Base-by-base conservation (phyloP, 768 basidiomycete genomes). In the Lentinula sp. region DNA sequence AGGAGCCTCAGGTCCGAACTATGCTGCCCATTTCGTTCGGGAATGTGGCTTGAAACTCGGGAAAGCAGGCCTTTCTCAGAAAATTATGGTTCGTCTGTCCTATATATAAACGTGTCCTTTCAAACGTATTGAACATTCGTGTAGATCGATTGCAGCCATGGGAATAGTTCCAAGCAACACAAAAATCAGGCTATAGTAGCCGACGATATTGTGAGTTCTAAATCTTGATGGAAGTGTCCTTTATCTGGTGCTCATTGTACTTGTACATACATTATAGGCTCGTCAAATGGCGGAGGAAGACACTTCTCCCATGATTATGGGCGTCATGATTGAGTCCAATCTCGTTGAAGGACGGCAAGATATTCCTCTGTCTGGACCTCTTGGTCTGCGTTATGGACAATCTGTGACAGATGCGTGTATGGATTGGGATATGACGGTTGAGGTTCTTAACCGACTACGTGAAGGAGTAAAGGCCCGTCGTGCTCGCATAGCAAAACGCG, bases 291-390 rank as follows among this genome's bases (percentile, higher is more conserved):
- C 88, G 66, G 81, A 80, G 1, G 81, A 80, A 36, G 88, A 91
- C 61, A 95, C 91, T 0, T 81, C 86, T 0, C 67, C 77, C 5
- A 77, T 81, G 63, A 94, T 96, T 67, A 88, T 93, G 83, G 94
- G 93, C 50, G 91, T 95, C 59, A 98, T 98, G 95, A 80, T 98
- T 60, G 96, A 98, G 74, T 93, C 90, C 48, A 95, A 96, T 71
- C 80, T 98, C 54, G 79, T 86, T 7, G 93, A 91, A 71, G 93
- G 94, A 32, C 85, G 92, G 55, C 93, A 95, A 73, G 86, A 93
- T 66, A 88, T 95, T 62, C 87, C 93, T 3, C 68, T 81, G 0
- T 78, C 81, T 10, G 94, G 93, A 3, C 86, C 87, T 1, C 74
- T 81, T 6, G 87, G 83, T 10, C 76, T 96, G 50, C 87, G 81